Base-by-base conservation (phyloP, 495 filamentous ascomycete genomes). In the Wilcoxina mikolae region DNA sequence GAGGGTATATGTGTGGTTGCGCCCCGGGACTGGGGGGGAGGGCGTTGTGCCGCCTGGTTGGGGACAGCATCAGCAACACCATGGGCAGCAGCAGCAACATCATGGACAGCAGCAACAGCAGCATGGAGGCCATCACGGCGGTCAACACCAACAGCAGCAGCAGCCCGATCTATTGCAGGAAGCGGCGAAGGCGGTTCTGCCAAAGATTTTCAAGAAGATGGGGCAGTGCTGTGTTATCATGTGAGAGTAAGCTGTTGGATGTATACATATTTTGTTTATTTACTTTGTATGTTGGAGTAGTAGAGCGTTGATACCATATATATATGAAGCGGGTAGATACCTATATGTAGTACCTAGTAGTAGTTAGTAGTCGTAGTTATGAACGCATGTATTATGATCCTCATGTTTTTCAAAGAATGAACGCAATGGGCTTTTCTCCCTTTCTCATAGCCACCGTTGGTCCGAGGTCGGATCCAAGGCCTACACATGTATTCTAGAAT, bases 1-100 rank as follows among this genome's bases (percentile, higher is more conserved):
- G 2, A 69, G 85, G 10, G 85, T 98, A 9, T 52, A 52, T 52
- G n/a, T 52, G 1, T 52, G 49, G 49, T 26, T 52, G 12, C 12
- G 33, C 2, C 49, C 28, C 1, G 49, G 49, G 12, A 38, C 28
- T 27, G 49, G 49, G 7, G 49, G 49, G 3, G 29, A 38, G 1
- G 17, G 22, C 9, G 29, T 38, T 38, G 15, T 22, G 28, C 49
- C 49, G 28, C 49, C 49, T 18, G 49, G 29, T 1, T 52, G 49
- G 49, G 49, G 31, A 17, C 28, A 38, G 1, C 48, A 60, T 0
- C 53, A 35, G 3, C 59, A 60, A 5, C 49, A 56, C 0, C 59
- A 59, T 0, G 35, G 49, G 1, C 59, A 56, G 11, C 53, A 54
- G 3, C 57, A 61, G 15, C 42, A 56, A 0, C 39, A 49, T 4